Evolutionary conservation across 2,329 filamentous ascomycete genomes (phyloP), one percentile per base, ranked within the genome.

Genomic region (Tympanopsis confertula): DNA sequence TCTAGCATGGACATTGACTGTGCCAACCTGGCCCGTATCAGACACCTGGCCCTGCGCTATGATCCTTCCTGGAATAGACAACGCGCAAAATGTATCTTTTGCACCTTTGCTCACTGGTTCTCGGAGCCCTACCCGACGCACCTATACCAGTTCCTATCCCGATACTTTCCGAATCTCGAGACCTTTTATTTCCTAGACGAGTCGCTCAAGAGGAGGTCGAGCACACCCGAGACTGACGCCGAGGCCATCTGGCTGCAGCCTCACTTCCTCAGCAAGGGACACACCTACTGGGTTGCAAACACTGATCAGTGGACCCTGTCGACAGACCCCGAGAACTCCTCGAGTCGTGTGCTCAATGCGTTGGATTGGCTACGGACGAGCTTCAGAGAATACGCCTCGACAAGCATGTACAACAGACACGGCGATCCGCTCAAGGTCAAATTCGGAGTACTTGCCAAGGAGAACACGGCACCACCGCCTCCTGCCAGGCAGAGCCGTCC

Each of bases 121-220:
- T 47, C 42, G 28, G 45, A 53, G 35, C 45, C 49, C 13, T 56
- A 55, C 20, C 63, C 63, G 0, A 47, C 50, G 4, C 63, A 68
- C 38, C 48, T 65, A 1, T 66, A 63, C 44, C 59, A 65, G 36
- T 64, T 68, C 20, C 49, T 65, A 5, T 55, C 60, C 2, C 49
- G 62, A 7, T 57, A 62, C 42, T 47, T 62, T 13, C 59, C 59
- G 2, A 62, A 59, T 13, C 49, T 68, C 4, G 56, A 65, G 39
- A 50, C 56, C 2, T 63, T 68, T 32, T 66, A 62, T 41, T 59
- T 68, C 35, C 48, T 68, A 17, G 64, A 68, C 42, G 65, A 62
- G 37, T 49, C 63, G 4, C 57, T 63, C 3, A 42, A 62, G 7
- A 55, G 55, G 5, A 56, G 54, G 35, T 19, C 38, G 42, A 13